These are phyloP conservation scores for Canavalia gladiata DNA, from an alignment of 306 rosid genomes.

Conservation along the genomic window DNA sequence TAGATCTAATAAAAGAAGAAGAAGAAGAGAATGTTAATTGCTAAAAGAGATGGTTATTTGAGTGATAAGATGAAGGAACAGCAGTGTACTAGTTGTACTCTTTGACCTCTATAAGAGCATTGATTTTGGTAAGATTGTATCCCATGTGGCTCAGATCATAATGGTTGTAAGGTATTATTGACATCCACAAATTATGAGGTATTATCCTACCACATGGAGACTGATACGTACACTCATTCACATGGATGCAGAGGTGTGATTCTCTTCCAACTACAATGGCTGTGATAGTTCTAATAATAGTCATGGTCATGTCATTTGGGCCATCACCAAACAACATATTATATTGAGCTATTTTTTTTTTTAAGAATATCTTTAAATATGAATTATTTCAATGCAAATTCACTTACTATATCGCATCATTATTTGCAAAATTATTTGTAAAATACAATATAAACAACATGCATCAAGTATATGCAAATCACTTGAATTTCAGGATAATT, in stretches of 20 bases:
- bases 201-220: neutral
- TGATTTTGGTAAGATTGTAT: neutral
- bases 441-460: too few relatives aligned
- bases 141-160: neutral
- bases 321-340: neutral
- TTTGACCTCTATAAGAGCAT: neutral
- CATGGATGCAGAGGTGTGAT: neutral
- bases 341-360: too few relatives aligned
- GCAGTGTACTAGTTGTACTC: constrained; percentile 22
- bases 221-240: neutral
- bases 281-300: too few relatives aligned
- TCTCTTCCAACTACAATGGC: too few relatives aligned
- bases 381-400: too few relatives aligned
- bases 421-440: too few relatives aligned
- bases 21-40: neutral
- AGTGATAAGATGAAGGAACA: constrained; percentile 21
- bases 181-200: neutral
- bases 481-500: too few relatives aligned
- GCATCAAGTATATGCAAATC: too few relatives aligned
- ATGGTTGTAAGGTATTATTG: constrained; percentile 13
- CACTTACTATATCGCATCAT: too few relatives aligned
- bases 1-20: neutral
- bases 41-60: neutral
- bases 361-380: too few relatives aligned
- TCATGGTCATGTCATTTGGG: too few relatives aligned